phyloP scores from a whole-genome alignment of 228 moss, liverwort and hornwort genomes.

The Sphagnum fallax region DNA sequence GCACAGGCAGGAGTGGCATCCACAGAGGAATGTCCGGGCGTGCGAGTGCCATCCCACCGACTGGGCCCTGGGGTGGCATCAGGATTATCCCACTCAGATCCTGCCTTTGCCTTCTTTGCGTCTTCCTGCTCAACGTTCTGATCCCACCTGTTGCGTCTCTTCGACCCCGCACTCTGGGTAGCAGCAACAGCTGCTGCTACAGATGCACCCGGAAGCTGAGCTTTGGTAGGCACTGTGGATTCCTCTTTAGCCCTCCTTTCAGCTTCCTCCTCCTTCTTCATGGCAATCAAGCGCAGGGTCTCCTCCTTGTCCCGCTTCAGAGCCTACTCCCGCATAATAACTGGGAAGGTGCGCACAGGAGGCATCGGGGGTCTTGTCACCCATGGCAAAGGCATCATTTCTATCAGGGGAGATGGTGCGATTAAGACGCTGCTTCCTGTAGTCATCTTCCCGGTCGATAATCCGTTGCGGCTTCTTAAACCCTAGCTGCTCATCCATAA shows the following conservation, averaged over 20 bases:
- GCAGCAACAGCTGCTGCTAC: conserved; percentile 12
- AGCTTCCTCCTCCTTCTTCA: conserved; percentile 88
- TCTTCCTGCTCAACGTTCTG: conserved; percentile 75
- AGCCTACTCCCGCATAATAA: conserved; percentile 87
- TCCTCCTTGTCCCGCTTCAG: conserved; percentile 76
- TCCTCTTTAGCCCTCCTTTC: conserved; percentile 75
- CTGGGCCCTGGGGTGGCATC: conserved; percentile 92
- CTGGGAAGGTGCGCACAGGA: conserved; percentile 77
- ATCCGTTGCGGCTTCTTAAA: conserved; percentile 94
- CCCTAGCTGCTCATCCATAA: conserved; percentile 71
- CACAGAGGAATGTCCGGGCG: conserved; percentile 72
- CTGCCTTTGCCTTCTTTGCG: conserved; percentile 71
- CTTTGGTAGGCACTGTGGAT: conserved; percentile 49
- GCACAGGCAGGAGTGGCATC: conserved; percentile 87
- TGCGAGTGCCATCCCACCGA: conserved; percentile 97
- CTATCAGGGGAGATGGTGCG: conserved; percentile 83
- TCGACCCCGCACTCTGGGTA: conserved; percentile 43
- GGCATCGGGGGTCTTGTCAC: conserved; percentile 85
- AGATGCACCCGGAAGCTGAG: conserved; percentile 37
- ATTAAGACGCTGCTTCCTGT: conserved; percentile 72
- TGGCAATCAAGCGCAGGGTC: conserved; percentile 70
- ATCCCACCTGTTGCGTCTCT: conserved; percentile 98
- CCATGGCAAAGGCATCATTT: conserved; percentile 93
- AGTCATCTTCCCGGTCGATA: conserved; percentile 95
- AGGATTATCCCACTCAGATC: conserved; percentile 95